These are phyloP conservation scores for Ascochyta fabae DNA, from an alignment of 2,329 filamentous ascomycete genomes.

Conservation along the genomic window DNA sequence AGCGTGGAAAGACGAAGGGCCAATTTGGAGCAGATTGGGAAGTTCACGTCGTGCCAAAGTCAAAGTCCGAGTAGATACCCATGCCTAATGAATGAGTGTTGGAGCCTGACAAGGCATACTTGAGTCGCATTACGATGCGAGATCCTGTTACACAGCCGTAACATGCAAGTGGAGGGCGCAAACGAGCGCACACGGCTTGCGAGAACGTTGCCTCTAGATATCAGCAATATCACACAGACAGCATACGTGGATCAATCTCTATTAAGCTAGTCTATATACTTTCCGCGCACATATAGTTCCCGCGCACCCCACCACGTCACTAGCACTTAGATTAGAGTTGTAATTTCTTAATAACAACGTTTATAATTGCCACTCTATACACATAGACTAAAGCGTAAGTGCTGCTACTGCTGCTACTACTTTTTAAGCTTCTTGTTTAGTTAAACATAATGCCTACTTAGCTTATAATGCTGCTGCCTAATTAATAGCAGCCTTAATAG, in stretches of 20 bases:
- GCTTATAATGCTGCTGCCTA: no score
- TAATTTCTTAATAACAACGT: no score
- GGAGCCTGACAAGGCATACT: slow-evolving; percentile 8
- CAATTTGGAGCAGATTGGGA: slow-evolving; percentile 50
- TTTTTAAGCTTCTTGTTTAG: no score
- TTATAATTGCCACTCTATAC: no score
- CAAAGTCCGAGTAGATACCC: slow-evolving; percentile 4
- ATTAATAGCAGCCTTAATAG: no score
- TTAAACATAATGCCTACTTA: no score
- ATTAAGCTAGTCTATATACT: no score
- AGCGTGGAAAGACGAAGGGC: slow-evolving; percentile 35
- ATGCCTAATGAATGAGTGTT: neutral
- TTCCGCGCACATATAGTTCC: no score
- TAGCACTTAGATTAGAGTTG: no score
- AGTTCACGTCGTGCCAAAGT: slow-evolving; percentile 50
- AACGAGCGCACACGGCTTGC: neutral
- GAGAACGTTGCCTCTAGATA: neutral
- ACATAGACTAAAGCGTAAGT: no score
- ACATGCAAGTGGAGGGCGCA: slow-evolving; percentile 12
- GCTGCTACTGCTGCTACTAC: no score
- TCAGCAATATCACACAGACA: neutral
- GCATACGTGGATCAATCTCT: neutral
- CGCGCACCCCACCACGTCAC: no score
- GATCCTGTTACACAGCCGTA: slow-evolving; percentile 9
- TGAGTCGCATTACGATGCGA: slow-evolving; percentile 1